Evolutionary conservation across 208 protist genomes (phyloP).

Genomic region (Trypanosoma caninum): DNA sequence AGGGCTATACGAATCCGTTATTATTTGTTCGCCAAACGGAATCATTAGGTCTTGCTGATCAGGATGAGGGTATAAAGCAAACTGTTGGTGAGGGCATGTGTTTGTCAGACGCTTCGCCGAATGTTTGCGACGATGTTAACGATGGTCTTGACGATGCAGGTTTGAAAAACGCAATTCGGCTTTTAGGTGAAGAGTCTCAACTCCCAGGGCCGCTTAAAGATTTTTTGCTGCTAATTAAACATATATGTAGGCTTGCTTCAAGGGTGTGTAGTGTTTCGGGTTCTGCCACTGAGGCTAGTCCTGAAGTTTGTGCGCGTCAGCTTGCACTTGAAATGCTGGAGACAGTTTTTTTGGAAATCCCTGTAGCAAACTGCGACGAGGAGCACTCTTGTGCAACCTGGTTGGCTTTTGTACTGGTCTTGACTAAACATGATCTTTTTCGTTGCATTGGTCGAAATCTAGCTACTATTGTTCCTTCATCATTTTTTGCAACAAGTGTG

Average conservation of each 20-base stretch:
- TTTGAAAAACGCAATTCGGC: conserved; percentile 27
- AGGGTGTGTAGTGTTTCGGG: conserved; percentile 34
- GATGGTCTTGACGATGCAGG: conserved; percentile 38
- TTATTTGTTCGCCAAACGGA: background rate
- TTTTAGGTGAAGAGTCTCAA: conserved; percentile 12
- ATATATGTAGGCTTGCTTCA: conserved; percentile 43
- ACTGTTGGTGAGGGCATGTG: background rate
- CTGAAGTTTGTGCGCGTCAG: conserved; percentile 46
- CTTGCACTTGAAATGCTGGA: conserved; percentile 61
- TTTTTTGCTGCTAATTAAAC: conserved; percentile 52
- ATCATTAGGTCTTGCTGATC: background rate
- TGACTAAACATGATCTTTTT: conserved; percentile 64
- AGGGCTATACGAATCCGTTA: background rate
- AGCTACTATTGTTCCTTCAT: conserved; percentile 47
- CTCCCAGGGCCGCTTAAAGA: conserved; percentile 56
- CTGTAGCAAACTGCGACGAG: conserved; percentile 55
- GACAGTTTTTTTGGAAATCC: conserved; percentile 44
- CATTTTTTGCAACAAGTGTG: conserved; percentile 52
- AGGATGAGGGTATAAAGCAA: background rate
- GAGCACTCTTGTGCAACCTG: conserved; percentile 71
- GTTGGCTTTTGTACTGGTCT: conserved; percentile 54
- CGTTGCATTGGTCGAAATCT: conserved; percentile 50
- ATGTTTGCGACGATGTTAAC: conserved; percentile 6
- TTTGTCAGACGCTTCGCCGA: background rate
- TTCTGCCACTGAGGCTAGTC: conserved; percentile 35